Evolutionary conservation across 2,329 filamentous ascomycete genomes (phyloP), one percentile per base, ranked within the genome.

Genomic region (Cytospora chrysosperma): DNA sequence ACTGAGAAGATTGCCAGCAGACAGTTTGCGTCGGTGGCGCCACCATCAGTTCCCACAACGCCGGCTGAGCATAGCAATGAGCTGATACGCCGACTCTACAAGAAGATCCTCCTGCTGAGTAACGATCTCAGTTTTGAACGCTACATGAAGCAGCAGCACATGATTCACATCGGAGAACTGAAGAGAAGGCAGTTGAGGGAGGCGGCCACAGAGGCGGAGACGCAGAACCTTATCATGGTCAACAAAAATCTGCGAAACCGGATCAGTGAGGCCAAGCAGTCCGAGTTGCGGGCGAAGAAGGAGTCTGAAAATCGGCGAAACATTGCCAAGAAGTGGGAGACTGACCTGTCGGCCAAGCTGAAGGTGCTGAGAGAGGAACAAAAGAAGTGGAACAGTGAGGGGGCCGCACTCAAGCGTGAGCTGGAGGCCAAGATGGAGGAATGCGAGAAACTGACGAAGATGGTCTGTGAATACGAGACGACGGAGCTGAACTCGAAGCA

Each of bases 61-160:
- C 71, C 70, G 3, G 69, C 72, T 12, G 71, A 72, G 55, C 74
- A 79, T 59, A 59, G 70, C 56, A 70, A 75, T 65, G 72, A 76
- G 19, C 77, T 82, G 63, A 70, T 82, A 30, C 77, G 82, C 1
- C 85, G 86, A 67, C 77, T 95, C 4, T 87, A 92, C 68, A 84
- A 89, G 50, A 88, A 93, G 69, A 84, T 92, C n/a, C 83, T 92
- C 59, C 77, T 93, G 2, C 75, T 95, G 13, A 87, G 89, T 52
- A 95, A 93, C 66, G 91, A 95, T 69, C 79, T 95, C 51, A 91
- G 90, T 68, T 95, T 94, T 70, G 92, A 95, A 73, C 83, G 90
- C 28, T 94, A 92, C 74, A 82, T 94, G 70, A 94, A 93, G 72
- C 86, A 92, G 67, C 91, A 95, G 70, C 91, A 94, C 73, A 85